Conservation (phyloP, 306 rosid genomes). For the Castanea crenata region DNA sequence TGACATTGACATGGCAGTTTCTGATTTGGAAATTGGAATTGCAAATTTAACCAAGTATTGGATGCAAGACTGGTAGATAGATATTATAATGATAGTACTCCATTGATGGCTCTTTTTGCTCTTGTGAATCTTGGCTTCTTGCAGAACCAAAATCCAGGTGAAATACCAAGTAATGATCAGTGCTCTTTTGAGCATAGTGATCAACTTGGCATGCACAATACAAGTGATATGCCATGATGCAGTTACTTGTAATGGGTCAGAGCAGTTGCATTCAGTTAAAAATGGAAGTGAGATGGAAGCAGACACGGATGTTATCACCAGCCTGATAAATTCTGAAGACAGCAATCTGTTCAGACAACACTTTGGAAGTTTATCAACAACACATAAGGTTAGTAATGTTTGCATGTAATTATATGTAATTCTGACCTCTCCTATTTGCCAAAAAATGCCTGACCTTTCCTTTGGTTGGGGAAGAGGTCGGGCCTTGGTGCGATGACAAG, state of each 20-base stretch:
- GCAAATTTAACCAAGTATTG: not conserved
- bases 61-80: not conserved
- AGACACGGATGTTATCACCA: conserved; percentile 19
- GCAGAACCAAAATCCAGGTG: conserved; percentile 33
- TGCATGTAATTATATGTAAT: conserved; percentile 7
- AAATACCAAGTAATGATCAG: conserved; percentile 23
- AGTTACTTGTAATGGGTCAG: conserved; percentile 24
- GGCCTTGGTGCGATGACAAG: not conserved
- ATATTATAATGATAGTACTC: not conserved
- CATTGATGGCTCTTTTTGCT: not conserved
- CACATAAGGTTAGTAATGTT: conserved; percentile 50
- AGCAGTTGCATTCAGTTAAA: conserved; percentile 26
- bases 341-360: conserved; percentile 57
- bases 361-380: conserved; percentile 59
- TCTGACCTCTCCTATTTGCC: not conserved
- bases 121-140: conserved; percentile 26
- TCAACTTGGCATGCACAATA: not conserved
- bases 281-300: conserved; percentile 31
- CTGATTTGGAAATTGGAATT: not conserved
- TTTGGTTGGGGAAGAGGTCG: not conserved
- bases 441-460: not conserved
- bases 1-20: not conserved
- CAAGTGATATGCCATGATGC: conserved; percentile 24
- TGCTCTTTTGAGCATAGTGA: conserved; percentile 27
- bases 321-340: conserved; percentile 34